Evolutionary conservation across 176 grass and related monocot genomes (phyloP).

Genomic region (Puccinellia tenuiflora): DNA sequence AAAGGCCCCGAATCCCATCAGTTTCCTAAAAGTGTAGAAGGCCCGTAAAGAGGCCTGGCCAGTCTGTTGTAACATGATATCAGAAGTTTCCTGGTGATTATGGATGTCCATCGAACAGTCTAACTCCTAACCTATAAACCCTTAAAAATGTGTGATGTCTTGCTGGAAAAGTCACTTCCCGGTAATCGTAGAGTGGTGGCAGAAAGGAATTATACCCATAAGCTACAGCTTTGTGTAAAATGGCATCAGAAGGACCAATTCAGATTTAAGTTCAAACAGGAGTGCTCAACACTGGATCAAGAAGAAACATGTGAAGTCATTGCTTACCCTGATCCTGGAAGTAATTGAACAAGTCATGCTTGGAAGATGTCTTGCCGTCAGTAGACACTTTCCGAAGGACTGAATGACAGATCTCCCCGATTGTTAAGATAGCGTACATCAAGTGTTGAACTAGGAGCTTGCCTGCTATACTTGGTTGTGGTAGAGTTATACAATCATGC

Average conservation of each 20-base stretch:
- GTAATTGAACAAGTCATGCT: neutral
- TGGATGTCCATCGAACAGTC: neutral
- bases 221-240: neutral
- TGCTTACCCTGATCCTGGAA: neutral
- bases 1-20: neutral
- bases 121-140: neutral
- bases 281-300: neutral
- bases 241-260: neutral
- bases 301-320: neutral
- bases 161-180: neutral
- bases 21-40: neutral
- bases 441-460: neutral
- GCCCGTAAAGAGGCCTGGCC: neutral
- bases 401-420: neutral
- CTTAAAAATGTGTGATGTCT: neutral
- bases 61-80: neutral
- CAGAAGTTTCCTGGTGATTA: neutral
- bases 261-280: neutral
- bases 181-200: neutral
- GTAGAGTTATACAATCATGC: neutral
- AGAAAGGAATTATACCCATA: neutral
- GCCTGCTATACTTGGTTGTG: neutral
- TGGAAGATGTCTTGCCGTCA: neutral
- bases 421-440: neutral
- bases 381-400: neutral